Evolutionary conservation across 2,329 filamentous ascomycete species (phyloP).

Genomic region (Tolypocladium ophioglossoides): DNA sequence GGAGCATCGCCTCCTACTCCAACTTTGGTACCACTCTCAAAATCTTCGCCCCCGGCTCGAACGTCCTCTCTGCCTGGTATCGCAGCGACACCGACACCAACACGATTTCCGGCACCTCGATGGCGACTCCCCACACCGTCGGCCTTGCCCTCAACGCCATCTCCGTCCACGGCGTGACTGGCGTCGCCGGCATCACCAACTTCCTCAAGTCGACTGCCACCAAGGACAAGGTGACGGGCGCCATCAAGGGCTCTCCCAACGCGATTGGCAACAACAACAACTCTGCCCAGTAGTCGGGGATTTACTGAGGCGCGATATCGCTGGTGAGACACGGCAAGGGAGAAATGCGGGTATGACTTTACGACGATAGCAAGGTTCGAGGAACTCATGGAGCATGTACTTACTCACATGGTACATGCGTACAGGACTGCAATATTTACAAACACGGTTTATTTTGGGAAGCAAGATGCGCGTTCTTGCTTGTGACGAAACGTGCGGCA

Average conservation of each 20-base stretch:
- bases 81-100: slow-evolving; percentile 30
- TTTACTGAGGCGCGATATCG: background rate
- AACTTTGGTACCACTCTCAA: slow-evolving; percentile 40
- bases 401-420: background rate
- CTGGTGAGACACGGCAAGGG: background rate
- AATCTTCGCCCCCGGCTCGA: slow-evolving; percentile 39
- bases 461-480: background rate
- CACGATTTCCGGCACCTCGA: slow-evolving; percentile 50
- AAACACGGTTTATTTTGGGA: background rate
- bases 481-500: background rate
- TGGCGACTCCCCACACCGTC: slow-evolving; percentile 51
- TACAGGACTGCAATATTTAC: background rate
- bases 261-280: slow-evolving; percentile 38
- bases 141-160: slow-evolving; percentile 42
- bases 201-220: slow-evolving; percentile 31
- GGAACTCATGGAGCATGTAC: background rate
- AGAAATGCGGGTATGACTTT: background rate
- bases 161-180: slow-evolving; percentile 27
- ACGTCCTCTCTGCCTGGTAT: slow-evolving; percentile 37
- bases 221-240: slow-evolving; percentile 28
- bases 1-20: slow-evolving; percentile 33
- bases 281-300: slow-evolving; percentile 11
- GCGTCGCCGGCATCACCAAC: slow-evolving; percentile 24
- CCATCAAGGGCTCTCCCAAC: slow-evolving; percentile 31
- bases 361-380: background rate